Evolutionary conservation across 1,284 basidiomycete genomes (phyloP).

Genomic region (Ceratobasidium papillatum): DNA sequence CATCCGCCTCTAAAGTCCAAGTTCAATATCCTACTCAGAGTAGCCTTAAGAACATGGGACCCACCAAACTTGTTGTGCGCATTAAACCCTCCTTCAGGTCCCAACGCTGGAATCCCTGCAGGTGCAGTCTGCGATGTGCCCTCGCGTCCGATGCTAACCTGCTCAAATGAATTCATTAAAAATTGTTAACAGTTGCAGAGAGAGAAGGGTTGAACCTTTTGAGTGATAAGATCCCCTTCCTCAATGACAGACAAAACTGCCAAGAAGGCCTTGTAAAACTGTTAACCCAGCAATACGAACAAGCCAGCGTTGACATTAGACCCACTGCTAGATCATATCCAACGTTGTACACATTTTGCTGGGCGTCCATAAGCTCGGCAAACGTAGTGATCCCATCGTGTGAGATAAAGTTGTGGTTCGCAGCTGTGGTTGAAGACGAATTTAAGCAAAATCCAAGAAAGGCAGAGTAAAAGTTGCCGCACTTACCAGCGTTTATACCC

Average conservation of each 20-base stretch:
- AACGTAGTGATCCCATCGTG: not conserved
- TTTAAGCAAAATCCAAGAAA: too few species aligned
- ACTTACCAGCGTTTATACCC: slow-evolving; percentile 2
- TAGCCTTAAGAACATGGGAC: not conserved
- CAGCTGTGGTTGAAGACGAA: too few species aligned
- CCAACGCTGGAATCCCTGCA: not conserved
- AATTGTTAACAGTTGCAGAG: too few species aligned
- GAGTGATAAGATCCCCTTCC: not conserved
- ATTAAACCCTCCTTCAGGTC: not conserved
- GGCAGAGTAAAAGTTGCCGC: not conserved
- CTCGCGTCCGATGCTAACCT: not conserved
- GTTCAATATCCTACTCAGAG: not conserved
- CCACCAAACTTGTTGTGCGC: not conserved
- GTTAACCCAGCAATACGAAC: not conserved
- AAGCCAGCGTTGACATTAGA: not conserved
- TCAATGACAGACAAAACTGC: not conserved
- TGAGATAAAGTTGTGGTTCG: not conserved
- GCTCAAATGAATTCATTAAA: not conserved
- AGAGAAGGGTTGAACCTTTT: not conserved
- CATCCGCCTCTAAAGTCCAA: not conserved
- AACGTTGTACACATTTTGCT: slow-evolving; percentile 5
- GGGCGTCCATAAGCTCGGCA: not conserved
- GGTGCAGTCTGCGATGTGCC: not conserved
- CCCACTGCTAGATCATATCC: not conserved
- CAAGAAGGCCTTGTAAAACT: not conserved